phyloP scores from a whole-genome alignment of 148 eudicot species.

The Polygonum aviculare region DNA sequence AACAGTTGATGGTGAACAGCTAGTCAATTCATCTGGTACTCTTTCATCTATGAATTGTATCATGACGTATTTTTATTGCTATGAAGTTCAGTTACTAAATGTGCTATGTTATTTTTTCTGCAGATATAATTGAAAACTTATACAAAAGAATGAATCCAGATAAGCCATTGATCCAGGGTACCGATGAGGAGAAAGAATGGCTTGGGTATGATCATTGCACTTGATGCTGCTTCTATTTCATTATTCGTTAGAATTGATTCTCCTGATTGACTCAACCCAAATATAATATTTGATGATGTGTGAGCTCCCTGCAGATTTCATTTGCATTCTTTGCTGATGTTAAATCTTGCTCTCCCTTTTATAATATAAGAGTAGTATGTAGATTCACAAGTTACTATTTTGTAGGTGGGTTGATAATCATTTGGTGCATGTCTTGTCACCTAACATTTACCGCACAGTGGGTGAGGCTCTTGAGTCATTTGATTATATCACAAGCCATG shows the following conservation, averaged over 20 bases:
- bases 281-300: background rate
- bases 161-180: slow-evolving; percentile 18
- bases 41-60: background rate
- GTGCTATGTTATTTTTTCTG: slow-evolving; percentile 1
- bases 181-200: slow-evolving; percentile 77
- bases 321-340: background rate
- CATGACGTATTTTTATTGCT: slow-evolving; percentile 1
- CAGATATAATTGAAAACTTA: slow-evolving; percentile 66
- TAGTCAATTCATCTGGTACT: slow-evolving; percentile 91
- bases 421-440: slow-evolving; percentile 89
- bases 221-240: background rate
- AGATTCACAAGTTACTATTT: background rate
- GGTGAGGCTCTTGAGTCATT: slow-evolving; percentile 93
- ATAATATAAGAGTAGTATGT: background rate
- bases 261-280: background rate
- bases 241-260: background rate
- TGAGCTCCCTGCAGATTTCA: background rate
- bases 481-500: slow-evolving; percentile 78
- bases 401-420: slow-evolving; percentile 94
- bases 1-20: slow-evolving; percentile 80
- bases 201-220: slow-evolving; percentile 41
- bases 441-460: slow-evolving; percentile 74
- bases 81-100: background rate
- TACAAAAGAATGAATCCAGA: slow-evolving; percentile 40
- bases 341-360: background rate